phyloP scores from a whole-genome alignment of 805 yeast genomes.

The Kazachstania bromeliacearum region DNA sequence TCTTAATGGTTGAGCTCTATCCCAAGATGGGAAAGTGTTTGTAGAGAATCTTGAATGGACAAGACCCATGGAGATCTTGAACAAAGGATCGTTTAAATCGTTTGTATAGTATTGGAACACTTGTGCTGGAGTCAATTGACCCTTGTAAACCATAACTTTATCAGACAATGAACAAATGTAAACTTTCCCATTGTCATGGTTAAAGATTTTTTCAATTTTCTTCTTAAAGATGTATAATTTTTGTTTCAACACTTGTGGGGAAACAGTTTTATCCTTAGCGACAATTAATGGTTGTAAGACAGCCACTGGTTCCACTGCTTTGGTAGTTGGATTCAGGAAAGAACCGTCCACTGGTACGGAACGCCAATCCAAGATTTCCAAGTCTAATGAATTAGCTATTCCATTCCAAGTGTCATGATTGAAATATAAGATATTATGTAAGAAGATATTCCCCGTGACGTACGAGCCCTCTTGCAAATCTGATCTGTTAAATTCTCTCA shows the following conservation, averaged over 20 bases:
- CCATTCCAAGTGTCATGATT: constrained; percentile 27
- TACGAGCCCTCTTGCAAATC: constrained; percentile 62
- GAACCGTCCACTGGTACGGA: constrained; percentile 90
- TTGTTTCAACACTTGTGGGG: constrained; percentile 11
- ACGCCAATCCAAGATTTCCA: constrained; percentile 90
- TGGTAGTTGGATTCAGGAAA: constrained; percentile 87
- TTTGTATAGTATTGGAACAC: constrained; percentile 83
- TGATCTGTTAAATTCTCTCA: constrained; percentile 70
- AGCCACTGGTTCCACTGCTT: constrained; percentile 75
- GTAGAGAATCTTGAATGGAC: constrained; percentile 97
- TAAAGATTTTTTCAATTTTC: constrained; percentile 1
- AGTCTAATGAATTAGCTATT: constrained; percentile 68
- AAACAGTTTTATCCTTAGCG: constrained; percentile 26
- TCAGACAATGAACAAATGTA: constrained; percentile 84
- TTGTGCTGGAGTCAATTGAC: constrained; percentile 94
- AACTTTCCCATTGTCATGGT: constrained; percentile 52
- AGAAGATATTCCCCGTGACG: constrained; percentile 90
- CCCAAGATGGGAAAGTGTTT: constrained; percentile 99
- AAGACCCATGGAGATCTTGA: constrained; percentile 88
- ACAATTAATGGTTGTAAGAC: constrained; percentile 92
- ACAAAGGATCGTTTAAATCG: constrained; percentile 83
- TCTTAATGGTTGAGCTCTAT: constrained; percentile 95
- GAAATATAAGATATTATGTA: constrained; percentile 30
- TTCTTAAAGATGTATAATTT: constrained; percentile 9
- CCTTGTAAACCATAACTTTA: constrained; percentile 90